These are phyloP conservation scores for Venturia carpophila DNA, from an alignment of 2,329 filamentous ascomycete species.

Conservation along the genomic window DNA sequence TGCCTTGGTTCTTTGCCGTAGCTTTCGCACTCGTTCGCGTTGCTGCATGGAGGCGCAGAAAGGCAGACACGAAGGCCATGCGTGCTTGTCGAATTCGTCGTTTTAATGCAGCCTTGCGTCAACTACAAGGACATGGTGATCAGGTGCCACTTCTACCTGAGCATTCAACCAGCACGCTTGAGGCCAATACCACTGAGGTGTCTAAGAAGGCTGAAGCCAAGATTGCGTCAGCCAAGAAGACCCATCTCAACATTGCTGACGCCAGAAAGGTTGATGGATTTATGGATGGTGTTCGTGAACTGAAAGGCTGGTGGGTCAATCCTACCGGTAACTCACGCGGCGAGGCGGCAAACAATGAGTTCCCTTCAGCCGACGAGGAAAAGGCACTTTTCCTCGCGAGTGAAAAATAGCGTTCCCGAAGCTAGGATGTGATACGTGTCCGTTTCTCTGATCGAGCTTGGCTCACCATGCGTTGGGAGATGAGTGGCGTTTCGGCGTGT, in stretches of 20 bases:
- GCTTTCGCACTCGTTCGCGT: constrained; percentile 14
- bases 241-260: constrained; percentile 10
- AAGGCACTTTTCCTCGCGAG: constrained; percentile 11
- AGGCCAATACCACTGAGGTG: background rate
- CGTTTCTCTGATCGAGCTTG: background rate
- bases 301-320: constrained; percentile 15
- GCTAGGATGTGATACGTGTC: background rate
- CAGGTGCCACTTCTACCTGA: constrained; percentile 13
- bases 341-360: background rate
- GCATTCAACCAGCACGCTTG: background rate
- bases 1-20: constrained; percentile 15
- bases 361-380: constrained; percentile 14
- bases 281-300: constrained; percentile 8
- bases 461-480: background rate
- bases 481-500: background rate
- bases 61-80: constrained; percentile 8
- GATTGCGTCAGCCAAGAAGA: background rate
- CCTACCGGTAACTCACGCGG: background rate
- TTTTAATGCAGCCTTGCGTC: constrained; percentile 11
- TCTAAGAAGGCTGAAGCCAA: background rate
- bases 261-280: constrained; percentile 10
- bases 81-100: constrained; percentile 10
- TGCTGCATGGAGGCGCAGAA: constrained; percentile 11
- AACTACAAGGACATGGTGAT: constrained; percentile 9
- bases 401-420: background rate